These are phyloP conservation scores for Erucastrum elatum DNA, from an alignment of 345 rosid genomes.

Conservation along the genomic window DNA sequence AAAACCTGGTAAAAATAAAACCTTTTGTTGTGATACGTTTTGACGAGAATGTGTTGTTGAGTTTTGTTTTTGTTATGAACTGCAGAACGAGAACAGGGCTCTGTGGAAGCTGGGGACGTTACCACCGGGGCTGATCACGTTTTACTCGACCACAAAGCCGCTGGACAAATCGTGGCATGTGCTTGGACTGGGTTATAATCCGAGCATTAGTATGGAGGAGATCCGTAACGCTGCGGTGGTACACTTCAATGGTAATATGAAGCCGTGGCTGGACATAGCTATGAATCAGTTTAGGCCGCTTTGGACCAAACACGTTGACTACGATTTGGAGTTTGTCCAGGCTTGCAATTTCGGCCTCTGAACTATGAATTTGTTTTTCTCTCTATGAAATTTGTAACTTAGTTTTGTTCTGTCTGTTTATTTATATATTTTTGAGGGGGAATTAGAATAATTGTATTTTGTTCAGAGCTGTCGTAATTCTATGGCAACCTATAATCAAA, in stretches of 20 bases:
- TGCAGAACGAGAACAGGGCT: slow-evolving; percentile 91
- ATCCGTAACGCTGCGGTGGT: slow-evolving; percentile 90
- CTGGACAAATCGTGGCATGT: slow-evolving; percentile 98
- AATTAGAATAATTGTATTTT: neutral
- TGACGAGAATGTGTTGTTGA: neutral
- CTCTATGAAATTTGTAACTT: slow-evolving; percentile 20
- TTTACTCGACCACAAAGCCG: slow-evolving; percentile 89
- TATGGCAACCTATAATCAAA: neutral
- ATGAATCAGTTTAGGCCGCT: slow-evolving; percentile 90
- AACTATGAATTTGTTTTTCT: neutral
- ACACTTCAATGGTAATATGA: slow-evolving; percentile 94
- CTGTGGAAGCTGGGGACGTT: slow-evolving; percentile 93
- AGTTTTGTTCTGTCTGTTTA: slow-evolving; percentile 12
- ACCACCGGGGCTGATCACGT: slow-evolving; percentile 93
- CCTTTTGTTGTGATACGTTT: neutral
- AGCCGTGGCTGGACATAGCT: slow-evolving; percentile 97
- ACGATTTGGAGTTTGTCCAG: slow-evolving; percentile 81
- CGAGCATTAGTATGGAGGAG: slow-evolving; percentile 93
- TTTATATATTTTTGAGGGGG: neutral
- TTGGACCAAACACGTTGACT: slow-evolving; percentile 87
- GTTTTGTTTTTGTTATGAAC: slow-evolving; percentile 9
- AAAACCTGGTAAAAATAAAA: slow-evolving; percentile 67
- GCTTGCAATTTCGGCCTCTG: slow-evolving; percentile 88
- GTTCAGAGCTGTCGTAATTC: neutral
- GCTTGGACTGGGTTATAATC: slow-evolving; percentile 90